Percentiles rank a stretch among this genome's conserved stretches.
These are phyloP conservation scores for Colletotrichum gloeosporioides DNA, from an alignment of 2,329 filamentous ascomycete species.

Conservation along the genomic window DNA sequence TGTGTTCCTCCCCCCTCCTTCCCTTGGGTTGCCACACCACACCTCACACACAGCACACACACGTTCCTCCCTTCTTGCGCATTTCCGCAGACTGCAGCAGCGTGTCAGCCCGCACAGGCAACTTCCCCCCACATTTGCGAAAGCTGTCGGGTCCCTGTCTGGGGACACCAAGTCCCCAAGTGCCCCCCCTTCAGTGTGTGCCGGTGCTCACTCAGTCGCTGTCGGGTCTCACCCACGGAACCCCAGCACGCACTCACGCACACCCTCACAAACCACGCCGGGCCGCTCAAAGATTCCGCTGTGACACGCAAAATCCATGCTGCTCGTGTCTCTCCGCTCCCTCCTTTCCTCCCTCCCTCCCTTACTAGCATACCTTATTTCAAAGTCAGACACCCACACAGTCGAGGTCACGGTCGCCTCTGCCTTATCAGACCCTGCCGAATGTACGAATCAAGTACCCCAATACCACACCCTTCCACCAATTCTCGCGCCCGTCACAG, in stretches of 20 bases:
- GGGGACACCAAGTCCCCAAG: not conserved
- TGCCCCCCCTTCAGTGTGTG: not conserved
- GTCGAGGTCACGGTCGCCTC: not conserved
- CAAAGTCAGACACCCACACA: not conserved
- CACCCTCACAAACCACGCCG: not conserved
- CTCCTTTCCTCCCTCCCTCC: not conserved
- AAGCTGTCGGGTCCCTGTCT: not conserved
- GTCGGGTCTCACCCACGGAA: not conserved
- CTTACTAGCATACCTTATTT: not conserved
- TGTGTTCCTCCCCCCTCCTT: not conserved
- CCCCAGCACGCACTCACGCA: not conserved
- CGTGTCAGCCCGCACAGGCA: not conserved
- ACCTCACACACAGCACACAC: not conserved
- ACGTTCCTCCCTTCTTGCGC: not conserved
- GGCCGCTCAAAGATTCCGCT: not conserved
- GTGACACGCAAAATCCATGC: not conserved
- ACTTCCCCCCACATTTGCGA: not conserved
- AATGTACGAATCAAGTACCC: conserved; percentile 10
- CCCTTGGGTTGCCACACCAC: not conserved
- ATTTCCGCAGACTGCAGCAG: not conserved
- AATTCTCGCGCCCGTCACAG: conserved; percentile 2
- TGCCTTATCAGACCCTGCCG: not conserved
- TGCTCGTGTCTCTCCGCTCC: not conserved
- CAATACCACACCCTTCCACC: conserved; percentile 14
- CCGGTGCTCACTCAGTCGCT: not conserved